Percentiles rank a stretch among this genome's conserved stretches.
phyloP scores from a whole-genome alignment of 768 basidiomycete species.

The Podaxis carcinomalis region DNA sequence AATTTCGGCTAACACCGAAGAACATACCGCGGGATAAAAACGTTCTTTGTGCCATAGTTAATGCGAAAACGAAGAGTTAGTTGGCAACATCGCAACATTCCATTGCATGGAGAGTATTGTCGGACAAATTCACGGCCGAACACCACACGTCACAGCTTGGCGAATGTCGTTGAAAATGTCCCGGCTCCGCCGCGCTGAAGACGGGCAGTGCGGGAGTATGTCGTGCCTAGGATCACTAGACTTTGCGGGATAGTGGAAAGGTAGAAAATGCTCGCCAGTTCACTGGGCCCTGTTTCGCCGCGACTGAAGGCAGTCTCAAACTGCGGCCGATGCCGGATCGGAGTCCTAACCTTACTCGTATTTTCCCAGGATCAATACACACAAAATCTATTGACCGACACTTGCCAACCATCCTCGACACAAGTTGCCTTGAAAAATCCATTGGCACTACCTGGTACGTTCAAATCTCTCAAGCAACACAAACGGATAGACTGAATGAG shows the following conservation, averaged over 20 bases:
- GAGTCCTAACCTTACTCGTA: conserved; percentile 28
- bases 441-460: conserved; percentile 76
- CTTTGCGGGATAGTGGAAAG: neutral
- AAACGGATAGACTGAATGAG: neutral
- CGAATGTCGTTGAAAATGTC: neutral
- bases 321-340: conserved; percentile 19
- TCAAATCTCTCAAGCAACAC: neutral
- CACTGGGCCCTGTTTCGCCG: conserved; percentile 2
- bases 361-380: conserved; percentile 33
- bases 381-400: conserved; percentile 23
- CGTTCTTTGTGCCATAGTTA: conserved; percentile 25
- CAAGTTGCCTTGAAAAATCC: conserved; percentile 91
- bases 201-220: neutral
- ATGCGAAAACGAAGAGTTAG: conserved; percentile 45
- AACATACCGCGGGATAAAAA: conserved; percentile 19
- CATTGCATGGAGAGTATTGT: conserved; percentile 44
- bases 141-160: conserved; percentile 14
- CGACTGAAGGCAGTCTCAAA: neutral
- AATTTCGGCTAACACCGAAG: neutral
- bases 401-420: conserved; percentile 22
- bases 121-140: neutral
- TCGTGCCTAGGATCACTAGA: neutral
- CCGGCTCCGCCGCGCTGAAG: neutral
- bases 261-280: conserved; percentile 5
- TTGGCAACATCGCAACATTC: conserved; percentile 77